These are phyloP conservation scores for Saccharomycopsis amapae DNA, from an alignment of 805 yeast genomes.

Conservation along the genomic window DNA sequence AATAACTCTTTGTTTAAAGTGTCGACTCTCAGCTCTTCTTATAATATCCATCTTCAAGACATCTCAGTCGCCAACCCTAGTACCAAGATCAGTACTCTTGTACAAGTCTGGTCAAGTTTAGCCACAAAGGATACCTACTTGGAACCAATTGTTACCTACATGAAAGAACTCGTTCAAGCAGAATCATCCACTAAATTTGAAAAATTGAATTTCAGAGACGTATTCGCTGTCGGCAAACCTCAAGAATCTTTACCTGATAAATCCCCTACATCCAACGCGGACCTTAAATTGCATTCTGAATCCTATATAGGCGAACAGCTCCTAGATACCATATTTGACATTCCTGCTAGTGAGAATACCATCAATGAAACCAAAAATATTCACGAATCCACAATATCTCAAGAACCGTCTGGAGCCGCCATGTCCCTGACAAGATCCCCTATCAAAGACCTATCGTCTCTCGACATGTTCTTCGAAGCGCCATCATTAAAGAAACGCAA, in stretches of 20 bases:
- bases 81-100: slow-evolving; percentile 11
- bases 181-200: slow-evolving; percentile 3
- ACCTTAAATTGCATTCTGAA: too few relatives aligned
- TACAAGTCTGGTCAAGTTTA: slow-evolving; percentile 22
- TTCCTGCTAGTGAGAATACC: too few relatives aligned
- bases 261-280: too few relatives aligned
- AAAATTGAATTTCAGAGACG: slow-evolving; percentile 14
- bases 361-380: too few relatives aligned
- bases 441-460: neutral
- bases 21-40: slow-evolving; percentile 3
- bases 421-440: neutral
- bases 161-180: slow-evolving; percentile 8
- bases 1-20: slow-evolving; percentile 6
- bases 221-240: slow-evolving; percentile 6
- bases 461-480: neutral
- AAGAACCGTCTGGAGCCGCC: neutral
- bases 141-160: slow-evolving; percentile 16
- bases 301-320: too few relatives aligned
- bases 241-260: too few relatives aligned
- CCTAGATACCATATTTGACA: too few relatives aligned
- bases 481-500: too few relatives aligned
- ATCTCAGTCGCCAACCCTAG: neutral
- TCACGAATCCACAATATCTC: too few relatives aligned
- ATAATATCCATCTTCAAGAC: neutral
- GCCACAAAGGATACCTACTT: slow-evolving; percentile 13